Evolutionary conservation across 306 rosid genomes (phyloP).

Genomic region (Cucumis sativus): Cucumber_9930_V3 NC_026657.2:39173001-39173500

Average conservation of each 20-base stretch:
- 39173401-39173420: neutral
- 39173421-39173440: neutral
- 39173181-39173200: neutral
- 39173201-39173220: neutral
- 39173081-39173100: neutral
- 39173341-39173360: neutral
- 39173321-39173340: neutral
- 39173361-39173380: neutral
- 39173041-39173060: no score
- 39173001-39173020: no score
- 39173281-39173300: neutral
- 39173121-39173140: neutral
- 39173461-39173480: neutral
- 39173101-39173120: neutral
- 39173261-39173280: neutral
- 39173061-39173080: neutral
- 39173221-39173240: neutral
- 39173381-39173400: neutral
- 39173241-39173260: neutral
- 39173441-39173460: neutral
- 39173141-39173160: neutral
- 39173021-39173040: neutral
- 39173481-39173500: no score
- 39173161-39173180: neutral
- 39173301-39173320: neutral